Base-by-base conservation (phyloP, 2,329 filamentous ascomycete species). In the Aschersonia sp. region DNA sequence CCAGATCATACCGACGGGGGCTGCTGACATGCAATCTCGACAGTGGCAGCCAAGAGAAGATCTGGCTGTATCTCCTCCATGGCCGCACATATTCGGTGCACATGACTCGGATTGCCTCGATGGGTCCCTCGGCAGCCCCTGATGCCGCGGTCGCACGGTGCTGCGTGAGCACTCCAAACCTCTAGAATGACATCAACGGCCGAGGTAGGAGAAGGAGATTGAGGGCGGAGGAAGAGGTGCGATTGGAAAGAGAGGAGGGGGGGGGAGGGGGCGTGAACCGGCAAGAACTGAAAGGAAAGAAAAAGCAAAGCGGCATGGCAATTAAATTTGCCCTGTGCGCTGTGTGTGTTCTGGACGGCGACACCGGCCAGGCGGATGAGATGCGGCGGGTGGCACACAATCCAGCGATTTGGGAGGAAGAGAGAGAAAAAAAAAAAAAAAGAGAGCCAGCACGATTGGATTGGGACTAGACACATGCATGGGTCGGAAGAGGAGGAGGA, bases 331-430 rank as follows among this genome's bases (percentile, higher is more conserved):
- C 32, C 8, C 32, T 12, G 32, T 37, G 32, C 32, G 32, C 32
- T 37, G 8, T 8, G 32, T 37, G 32, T 12, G 12, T 45, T 42
- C 22, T 12, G 30, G 45, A 45, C 45, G 42, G 48, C 6, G 42
- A 47, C 45, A 31, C 45, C 48, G 48, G 46, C 43, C 29, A 45
- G 12, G 44, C 35, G 35, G 39, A 39, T 3, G 35, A 40, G 42
- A n/a, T 42, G 42, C 22, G 42, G 42, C 30, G 42, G 30, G 12
- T 44, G 43, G 43, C 31, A n/a, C 8, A 31, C 29, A 37, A 37
- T 37, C 22, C 22, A 37, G 32, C 32, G 32, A 37, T 12, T 37
- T 12, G 12, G 32, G 32, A 4, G 32, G 12, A 2, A 9, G 32
- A 12, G 32, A 37, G 32, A 4, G 12, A 4, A 12, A 37, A 12